Evolutionary conservation across 164 flowering plant genomes (phyloP).

Genomic region (Taxillus chinensis): DNA sequence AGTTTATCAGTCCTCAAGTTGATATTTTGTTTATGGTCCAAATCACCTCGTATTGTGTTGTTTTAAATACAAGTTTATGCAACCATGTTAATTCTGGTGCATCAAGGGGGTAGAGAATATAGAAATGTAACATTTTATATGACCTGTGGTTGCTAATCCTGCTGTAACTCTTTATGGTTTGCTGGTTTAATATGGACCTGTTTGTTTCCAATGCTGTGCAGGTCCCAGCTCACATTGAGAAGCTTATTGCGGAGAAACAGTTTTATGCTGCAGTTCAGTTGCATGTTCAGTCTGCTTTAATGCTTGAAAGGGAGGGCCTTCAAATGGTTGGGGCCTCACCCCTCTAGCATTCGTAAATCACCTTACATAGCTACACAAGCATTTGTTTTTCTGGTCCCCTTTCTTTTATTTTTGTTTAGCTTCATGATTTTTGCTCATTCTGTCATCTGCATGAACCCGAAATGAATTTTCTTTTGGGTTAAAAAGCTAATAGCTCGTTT

Average conservation of each 20-base stretch:
- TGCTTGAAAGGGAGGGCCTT: slow-evolving; percentile 99
- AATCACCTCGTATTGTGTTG: no score
- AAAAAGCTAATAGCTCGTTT: no score
- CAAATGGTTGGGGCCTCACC: slow-evolving; percentile 50
- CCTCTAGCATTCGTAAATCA: not conserved
- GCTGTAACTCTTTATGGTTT: not conserved
- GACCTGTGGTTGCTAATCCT: not conserved
- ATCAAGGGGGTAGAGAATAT: no score
- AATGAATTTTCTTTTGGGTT: no score
- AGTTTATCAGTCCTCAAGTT: no score
- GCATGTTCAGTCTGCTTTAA: slow-evolving; percentile 78
- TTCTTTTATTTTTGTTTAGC: no score
- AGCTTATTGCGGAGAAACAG: slow-evolving; percentile 85
- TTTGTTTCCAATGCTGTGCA: slow-evolving; percentile 20
- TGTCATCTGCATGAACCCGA: no score
- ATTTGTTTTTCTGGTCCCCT: not conserved
- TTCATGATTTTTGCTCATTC: no score
- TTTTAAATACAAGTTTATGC: no score
- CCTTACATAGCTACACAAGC: not conserved
- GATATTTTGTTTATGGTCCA: no score
- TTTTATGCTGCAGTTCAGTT: slow-evolving; percentile 91
- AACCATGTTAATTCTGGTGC: no score
- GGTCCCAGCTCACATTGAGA: slow-evolving; percentile 95
- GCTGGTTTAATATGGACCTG: not conserved
- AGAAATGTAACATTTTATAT: no score